Evolutionary conservation across 2,329 filamentous ascomycete species (phyloP).

Genomic region (Clonostachys solani): DNA sequence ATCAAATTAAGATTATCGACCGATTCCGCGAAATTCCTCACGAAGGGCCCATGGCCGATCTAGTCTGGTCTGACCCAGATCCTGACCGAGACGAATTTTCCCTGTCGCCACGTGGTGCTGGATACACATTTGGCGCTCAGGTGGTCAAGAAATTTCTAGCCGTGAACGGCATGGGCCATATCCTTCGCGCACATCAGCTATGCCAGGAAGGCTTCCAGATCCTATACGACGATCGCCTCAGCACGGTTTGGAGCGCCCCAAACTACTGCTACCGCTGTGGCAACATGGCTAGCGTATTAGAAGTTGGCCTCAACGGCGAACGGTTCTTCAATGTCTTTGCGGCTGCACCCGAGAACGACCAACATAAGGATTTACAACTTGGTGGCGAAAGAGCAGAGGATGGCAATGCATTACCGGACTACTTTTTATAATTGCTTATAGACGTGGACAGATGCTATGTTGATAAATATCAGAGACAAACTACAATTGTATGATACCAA

Average conservation of each 20-base stretch:
- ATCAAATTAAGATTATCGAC: conserved; percentile 99
- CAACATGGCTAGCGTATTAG: conserved; percentile 94
- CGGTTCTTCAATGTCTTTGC: conserved; percentile 98
- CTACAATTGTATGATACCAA: too few relatives aligned
- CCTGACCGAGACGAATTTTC: conserved; percentile 97
- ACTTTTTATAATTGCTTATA: conserved; percentile 53
- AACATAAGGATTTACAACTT: conserved; percentile 80
- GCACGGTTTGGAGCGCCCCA: conserved; percentile 96
- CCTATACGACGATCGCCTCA: conserved; percentile 88
- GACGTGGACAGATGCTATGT: too few relatives aligned
- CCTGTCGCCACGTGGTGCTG: conserved; percentile 85
- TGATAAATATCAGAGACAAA: too few relatives aligned
- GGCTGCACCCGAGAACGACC: conserved; percentile 91
- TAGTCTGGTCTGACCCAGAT: conserved; percentile 98
- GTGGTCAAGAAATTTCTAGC: conserved; percentile 98
- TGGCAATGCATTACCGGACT: conserved; percentile 61
- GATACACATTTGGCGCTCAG: conserved; percentile 96
- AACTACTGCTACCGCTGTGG: conserved; percentile 96
- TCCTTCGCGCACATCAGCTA: conserved; percentile 94
- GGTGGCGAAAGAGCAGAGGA: conserved; percentile 68
- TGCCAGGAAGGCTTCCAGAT: conserved; percentile 98
- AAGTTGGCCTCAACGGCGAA: conserved; percentile 90
- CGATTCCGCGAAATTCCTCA: conserved; percentile 98
- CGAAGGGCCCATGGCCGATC: conserved; percentile 98
- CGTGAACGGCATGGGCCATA: conserved; percentile 97